Evolutionary conservation across 106 monocot species (phyloP), one percentile per base, ranked within the genome.

Genomic region (Ottelia alismoides): DNA sequence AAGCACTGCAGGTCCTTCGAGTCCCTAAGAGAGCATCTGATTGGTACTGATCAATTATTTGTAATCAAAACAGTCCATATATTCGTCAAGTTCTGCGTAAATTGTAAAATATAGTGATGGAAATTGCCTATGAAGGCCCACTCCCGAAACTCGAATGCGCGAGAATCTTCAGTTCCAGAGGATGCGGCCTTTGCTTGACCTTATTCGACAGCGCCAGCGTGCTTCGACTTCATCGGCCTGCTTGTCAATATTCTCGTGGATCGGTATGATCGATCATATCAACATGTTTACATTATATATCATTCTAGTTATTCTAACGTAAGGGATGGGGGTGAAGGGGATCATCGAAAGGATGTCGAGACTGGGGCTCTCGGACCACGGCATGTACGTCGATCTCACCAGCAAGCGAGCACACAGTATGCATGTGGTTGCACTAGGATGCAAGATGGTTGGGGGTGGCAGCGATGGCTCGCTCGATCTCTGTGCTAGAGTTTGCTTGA

Each of bases 21-120:
- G 20, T 84, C 90, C 19, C 76, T 90, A 2, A 75, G 90, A 56
- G 90, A 90, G 56, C 90, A 90, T 76, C 84, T 90, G 60, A 84
- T 74, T 68, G 90, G 80, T 81, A 61, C 16, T 7, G 6, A 43
- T 16, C 16, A 61, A 11, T 27, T 11, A 3, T 27, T 26, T 2
- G n/a, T n/a, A n/a, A n/a, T n/a, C n/a, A n/a, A n/a, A n/a, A n/a
- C n/a, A n/a, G n/a, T n/a, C n/a, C n/a, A n/a, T n/a, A n/a, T n/a
- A n/a, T n/a, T n/a, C n/a, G n/a, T n/a, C n/a, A n/a, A n/a, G n/a
- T n/a, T n/a, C n/a, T n/a, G n/a, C n/a, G n/a, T n/a, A n/a, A n/a
- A n/a, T n/a, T n/a, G n/a, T n/a, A n/a, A n/a, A n/a, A n/a, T n/a
- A n/a, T 43, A 43, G 40, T 16, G 49, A 50, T 54, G 53, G 27